These are phyloP conservation scores for Entomortierella lignicola DNA, from an alignment of 192 early-diverging fungal species.

Conservation along the genomic window DNA sequence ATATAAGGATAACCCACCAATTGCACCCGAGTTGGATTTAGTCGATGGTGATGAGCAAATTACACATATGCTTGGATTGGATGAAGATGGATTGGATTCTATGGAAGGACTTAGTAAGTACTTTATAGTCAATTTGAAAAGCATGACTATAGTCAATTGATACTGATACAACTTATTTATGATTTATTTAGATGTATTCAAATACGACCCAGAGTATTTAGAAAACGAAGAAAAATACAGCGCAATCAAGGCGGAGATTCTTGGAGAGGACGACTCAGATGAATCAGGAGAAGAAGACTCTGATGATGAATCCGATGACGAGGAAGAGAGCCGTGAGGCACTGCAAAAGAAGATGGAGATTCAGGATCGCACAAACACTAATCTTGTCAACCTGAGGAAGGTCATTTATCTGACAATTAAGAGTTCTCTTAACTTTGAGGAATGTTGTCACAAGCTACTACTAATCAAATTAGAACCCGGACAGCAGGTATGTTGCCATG, in stretches of 20 bases:
- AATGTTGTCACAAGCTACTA: conserved; percentile 95
- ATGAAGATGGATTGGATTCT: conserved; percentile 85
- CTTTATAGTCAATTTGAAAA: neutral
- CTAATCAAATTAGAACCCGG: conserved; percentile 85
- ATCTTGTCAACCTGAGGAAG: conserved; percentile 87
- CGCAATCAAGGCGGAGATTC: conserved; percentile 84
- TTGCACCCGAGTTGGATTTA: conserved; percentile 84
- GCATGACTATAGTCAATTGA: neutral
- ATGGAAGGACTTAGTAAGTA: conserved; percentile 80
- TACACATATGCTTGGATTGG: conserved; percentile 84
- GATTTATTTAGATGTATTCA: conserved; percentile 71
- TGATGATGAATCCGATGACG: conserved; percentile 63
- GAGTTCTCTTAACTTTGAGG: conserved; percentile 95
- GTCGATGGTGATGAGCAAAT: conserved; percentile 97
- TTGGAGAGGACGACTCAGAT: conserved; percentile 78
- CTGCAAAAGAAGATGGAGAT: conserved; percentile 71
- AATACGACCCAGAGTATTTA: conserved; percentile 80
- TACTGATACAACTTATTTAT: neutral
- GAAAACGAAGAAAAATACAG: conserved; percentile 88
- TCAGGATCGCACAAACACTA: conserved; percentile 90
- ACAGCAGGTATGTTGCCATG: conserved; percentile 69
- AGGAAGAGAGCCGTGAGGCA: conserved; percentile 56
- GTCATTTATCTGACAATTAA: conserved; percentile 97
- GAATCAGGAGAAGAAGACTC: conserved; percentile 66
- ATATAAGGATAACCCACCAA: conserved; percentile 88